phyloP scores from a whole-genome alignment of 345 rosid genomes.

The Sisymbrium irio region DNA sequence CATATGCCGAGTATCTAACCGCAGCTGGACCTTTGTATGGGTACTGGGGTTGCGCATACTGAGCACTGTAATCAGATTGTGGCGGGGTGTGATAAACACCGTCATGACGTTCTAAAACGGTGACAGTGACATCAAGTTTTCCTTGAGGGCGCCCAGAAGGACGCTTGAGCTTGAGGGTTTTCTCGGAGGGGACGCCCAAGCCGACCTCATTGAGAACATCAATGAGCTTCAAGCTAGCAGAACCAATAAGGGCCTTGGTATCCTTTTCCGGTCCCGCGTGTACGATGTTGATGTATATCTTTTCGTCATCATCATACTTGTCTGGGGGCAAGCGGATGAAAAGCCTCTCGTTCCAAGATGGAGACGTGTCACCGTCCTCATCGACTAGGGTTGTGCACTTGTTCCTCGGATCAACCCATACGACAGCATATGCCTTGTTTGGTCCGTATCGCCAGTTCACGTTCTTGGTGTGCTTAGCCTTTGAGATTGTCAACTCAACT shows the following conservation, averaged over 20 bases:
- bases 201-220: constrained; percentile 64
- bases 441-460: constrained; percentile 84
- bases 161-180: constrained; percentile 60
- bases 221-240: constrained; percentile 51
- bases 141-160: constrained; percentile 93
- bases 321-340: constrained; percentile 38
- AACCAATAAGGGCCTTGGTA: constrained; percentile 77
- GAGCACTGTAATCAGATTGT: constrained; percentile 33
- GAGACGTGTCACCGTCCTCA: constrained; percentile 55
- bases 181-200: constrained; percentile 34
- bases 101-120: constrained; percentile 38
- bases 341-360: constrained; percentile 59
- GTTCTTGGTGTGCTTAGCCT: no score
- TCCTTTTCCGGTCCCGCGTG: constrained; percentile 62
- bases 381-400: constrained; percentile 62
- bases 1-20: constrained; percentile 7
- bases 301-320: constrained; percentile 20
- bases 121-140: constrained; percentile 55
- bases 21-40: no score
- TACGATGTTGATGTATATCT: constrained; percentile 59
- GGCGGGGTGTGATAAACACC: constrained; percentile 22
- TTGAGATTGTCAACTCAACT: no score
- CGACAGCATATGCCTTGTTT: constrained; percentile 57
- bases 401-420: constrained; percentile 57
- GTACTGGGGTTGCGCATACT: constrained; percentile 31